A percentile compares a stretch with the other conserved stretches of the same genome.
Conservation (phyloP, 305 asterid species). For the Nicotiana rustica region DNA sequence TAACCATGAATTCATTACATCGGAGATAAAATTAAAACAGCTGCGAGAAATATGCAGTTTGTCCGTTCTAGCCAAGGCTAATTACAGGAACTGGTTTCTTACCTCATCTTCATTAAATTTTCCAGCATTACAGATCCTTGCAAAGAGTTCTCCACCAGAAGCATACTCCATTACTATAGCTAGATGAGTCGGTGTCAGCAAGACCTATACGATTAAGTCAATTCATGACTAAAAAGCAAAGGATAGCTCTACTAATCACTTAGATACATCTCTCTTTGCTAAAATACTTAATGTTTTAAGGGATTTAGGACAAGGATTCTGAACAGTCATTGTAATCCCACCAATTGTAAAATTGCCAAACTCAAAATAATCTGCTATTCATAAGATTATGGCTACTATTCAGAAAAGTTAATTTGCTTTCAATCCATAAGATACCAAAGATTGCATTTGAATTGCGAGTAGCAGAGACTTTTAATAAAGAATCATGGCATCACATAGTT, state of each 20-base stretch:
- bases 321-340: background rate
- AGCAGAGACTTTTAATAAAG: background rate
- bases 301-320: background rate
- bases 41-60: background rate
- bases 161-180: constrained; percentile 61
- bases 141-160: constrained; percentile 57
- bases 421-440: background rate
- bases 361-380: background rate
- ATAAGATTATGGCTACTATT: background rate
- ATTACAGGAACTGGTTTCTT: background rate
- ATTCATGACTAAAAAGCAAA: constrained; percentile 16
- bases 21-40: background rate
- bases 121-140: constrained; percentile 51
- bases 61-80: background rate
- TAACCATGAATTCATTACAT: background rate
- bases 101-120: constrained; percentile 56
- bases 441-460: background rate
- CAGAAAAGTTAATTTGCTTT: background rate
- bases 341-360: background rate
- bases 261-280: background rate
- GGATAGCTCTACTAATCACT: background rate
- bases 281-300: no score
- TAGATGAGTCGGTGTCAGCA: constrained; percentile 55
- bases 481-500: background rate
- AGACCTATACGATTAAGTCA: constrained; percentile 37